Conservation (phyloP, 805 yeast species). For the Yarrowia yakushimensis region DNA sequence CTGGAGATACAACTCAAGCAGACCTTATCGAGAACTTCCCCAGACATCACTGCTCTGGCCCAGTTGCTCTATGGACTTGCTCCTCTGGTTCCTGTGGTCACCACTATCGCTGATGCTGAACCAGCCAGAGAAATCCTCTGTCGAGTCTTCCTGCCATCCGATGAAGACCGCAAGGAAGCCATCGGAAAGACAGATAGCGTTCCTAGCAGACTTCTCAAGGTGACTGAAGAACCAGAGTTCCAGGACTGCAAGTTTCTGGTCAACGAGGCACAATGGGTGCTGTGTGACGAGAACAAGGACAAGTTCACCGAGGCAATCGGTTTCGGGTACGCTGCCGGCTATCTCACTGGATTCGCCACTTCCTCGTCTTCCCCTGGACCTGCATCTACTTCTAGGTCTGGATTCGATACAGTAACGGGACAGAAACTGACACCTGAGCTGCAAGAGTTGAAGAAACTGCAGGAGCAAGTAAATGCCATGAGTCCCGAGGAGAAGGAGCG, state of each 20-base stretch:
- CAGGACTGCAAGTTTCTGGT: slow-evolving; percentile 28
- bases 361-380: slow-evolving; percentile 15
- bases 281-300: slow-evolving; percentile 29
- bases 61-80: not conserved
- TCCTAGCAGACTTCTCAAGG: slow-evolving; percentile 30
- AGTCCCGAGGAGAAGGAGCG: slow-evolving; percentile 44
- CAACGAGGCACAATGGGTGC: slow-evolving; percentile 31
- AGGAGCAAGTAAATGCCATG: slow-evolving; percentile 33
- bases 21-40: not conserved
- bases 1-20: not conserved
- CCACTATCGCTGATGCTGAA: not conserved
- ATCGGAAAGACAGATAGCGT: slow-evolving; percentile 31
- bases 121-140: not conserved
- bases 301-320: slow-evolving; percentile 34
- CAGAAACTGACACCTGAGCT: slow-evolving; percentile 28
- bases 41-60: not conserved
- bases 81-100: not conserved
- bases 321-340: slow-evolving; percentile 35
- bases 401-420: slow-evolving; percentile 35
- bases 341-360: slow-evolving; percentile 29
- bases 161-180: slow-evolving; percentile 31
- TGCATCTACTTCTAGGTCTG: slow-evolving; percentile 8
- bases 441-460: not conserved
- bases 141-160: slow-evolving; percentile 19
- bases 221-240: slow-evolving; percentile 29